phyloP scores from a whole-genome alignment of 2,329 filamentous ascomycete genomes.

The Arthrinium phaeospermum region DNA sequence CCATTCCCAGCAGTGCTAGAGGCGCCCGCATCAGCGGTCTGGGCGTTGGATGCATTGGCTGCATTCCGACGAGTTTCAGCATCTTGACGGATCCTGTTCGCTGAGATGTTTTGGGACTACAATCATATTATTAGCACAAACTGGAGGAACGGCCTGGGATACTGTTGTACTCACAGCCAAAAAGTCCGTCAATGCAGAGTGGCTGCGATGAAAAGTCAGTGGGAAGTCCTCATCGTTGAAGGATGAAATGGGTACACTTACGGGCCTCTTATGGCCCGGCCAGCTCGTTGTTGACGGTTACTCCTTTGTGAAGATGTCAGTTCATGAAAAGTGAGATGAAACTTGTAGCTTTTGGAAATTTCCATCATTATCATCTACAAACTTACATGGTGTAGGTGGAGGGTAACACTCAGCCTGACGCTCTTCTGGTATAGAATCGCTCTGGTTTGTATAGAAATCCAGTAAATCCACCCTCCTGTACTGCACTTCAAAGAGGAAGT shows the following conservation, averaged over 20 bases:
- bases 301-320: constrained; percentile 27
- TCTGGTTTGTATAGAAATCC: no score
- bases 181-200: constrained; percentile 39
- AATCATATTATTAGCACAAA: background rate
- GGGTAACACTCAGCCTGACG: background rate
- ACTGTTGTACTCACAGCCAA: constrained; percentile 28
- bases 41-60: constrained; percentile 21
- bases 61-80: constrained; percentile 30
- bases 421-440: background rate
- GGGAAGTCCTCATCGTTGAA: background rate
- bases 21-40: background rate
- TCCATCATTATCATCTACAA: background rate
- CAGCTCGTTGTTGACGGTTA: constrained; percentile 25
- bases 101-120: constrained; percentile 38
- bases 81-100: constrained; percentile 30
- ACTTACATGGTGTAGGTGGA: constrained; percentile 22
- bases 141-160: background rate
- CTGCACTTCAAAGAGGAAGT: background rate
- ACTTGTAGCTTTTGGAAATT: background rate
- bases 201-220: constrained; percentile 17
- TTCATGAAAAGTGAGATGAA: background rate
- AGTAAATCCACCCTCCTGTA: background rate
- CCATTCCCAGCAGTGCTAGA: background rate
- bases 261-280: constrained; percentile 35
- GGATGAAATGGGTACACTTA: constrained; percentile 17